A percentile compares a stretch with the other conserved stretches of the same genome.
Evolutionary conservation across 768 basidiomycete species (phyloP).

Genomic region (Asterophora parasitica): DNA sequence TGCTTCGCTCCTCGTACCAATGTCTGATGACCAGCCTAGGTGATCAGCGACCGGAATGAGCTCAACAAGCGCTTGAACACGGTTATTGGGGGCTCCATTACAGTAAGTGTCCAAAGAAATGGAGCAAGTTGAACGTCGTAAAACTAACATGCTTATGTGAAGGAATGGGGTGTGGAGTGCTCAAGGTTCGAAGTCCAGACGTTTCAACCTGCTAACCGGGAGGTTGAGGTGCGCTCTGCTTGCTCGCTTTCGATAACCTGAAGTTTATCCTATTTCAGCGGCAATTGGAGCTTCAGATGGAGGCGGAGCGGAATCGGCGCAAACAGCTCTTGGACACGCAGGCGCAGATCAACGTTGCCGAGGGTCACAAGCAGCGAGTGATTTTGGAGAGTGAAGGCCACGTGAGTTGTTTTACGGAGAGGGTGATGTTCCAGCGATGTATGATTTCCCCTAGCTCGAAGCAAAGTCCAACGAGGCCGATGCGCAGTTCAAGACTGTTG

Average conservation of each 20-base stretch:
- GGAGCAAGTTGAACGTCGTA: too few relatives aligned
- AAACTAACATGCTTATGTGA: not conserved
- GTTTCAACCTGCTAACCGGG: constrained; percentile 56
- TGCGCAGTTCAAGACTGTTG: constrained; percentile 43
- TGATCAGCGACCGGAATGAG: constrained; percentile 51
- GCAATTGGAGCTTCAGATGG: constrained; percentile 60
- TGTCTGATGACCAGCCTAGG: constrained; percentile 20
- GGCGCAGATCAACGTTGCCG: constrained; percentile 54
- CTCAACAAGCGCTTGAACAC: constrained; percentile 43
- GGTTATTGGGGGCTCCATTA: constrained; percentile 46
- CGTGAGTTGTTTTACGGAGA: constrained; percentile 22
- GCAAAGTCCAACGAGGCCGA: constrained; percentile 53
- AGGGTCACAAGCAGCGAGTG: constrained; percentile 51
- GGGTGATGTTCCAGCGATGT: not conserved
- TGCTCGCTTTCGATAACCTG: not conserved
- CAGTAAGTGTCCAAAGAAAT: constrained; percentile 22
- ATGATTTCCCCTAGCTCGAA: constrained; percentile 28
- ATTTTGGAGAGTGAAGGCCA: constrained; percentile 54
- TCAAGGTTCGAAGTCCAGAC: constrained; percentile 56
- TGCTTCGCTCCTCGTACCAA: not conserved
- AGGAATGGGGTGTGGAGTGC: constrained; percentile 57
- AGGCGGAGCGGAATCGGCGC: constrained; percentile 50
- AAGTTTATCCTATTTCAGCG: constrained; percentile 25
- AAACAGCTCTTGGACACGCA: constrained; percentile 56
- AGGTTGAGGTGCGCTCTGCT: constrained; percentile 42